Percentiles rank a stretch among this genome's conserved stretches.
Conservation (phyloP, 257 asterid genomes). For the Cinchona pubescens region DNA sequence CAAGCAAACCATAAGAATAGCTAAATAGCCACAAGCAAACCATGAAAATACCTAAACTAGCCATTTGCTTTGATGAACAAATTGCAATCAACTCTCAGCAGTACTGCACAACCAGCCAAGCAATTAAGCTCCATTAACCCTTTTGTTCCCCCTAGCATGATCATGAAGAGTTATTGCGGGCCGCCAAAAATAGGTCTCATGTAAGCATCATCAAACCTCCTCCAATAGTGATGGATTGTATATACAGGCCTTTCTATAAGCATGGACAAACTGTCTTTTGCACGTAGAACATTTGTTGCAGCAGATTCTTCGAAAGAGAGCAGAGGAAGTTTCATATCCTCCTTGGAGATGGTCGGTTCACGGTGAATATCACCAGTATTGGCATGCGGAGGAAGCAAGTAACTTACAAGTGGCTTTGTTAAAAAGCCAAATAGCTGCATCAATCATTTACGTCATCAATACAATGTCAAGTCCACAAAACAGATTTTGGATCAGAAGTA, state of each 20-base stretch:
- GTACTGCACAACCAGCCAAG: no score
- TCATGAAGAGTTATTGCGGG: conserved; percentile 23
- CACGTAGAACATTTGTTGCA: conserved; percentile 53
- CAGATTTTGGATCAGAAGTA: background rate
- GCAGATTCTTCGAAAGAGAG: conserved; percentile 86
- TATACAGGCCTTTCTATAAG: conserved; percentile 75
- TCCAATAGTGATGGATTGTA: conserved; percentile 80
- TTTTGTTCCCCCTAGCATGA: background rate
- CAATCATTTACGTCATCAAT: background rate
- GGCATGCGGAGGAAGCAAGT: conserved; percentile 52
- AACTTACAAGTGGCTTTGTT: conserved; percentile 66
- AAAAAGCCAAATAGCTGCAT: conserved; percentile 79
- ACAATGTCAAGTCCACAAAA: background rate
- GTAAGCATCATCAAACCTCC: conserved; percentile 74
- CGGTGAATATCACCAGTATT: conserved; percentile 37
- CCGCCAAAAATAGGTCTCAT: conserved; percentile 93
- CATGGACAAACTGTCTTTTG: conserved; percentile 69
- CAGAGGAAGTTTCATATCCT: conserved; percentile 69
- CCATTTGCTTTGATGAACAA: no score
- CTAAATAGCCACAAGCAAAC: no score
- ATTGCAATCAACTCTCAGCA: no score
- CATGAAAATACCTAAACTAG: no score
- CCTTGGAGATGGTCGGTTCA: conserved; percentile 62
- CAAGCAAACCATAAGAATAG: no score
- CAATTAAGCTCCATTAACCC: background rate